Percentiles rank a stretch among this genome's conserved stretches.
Evolutionary conservation across 495 filamentous ascomycete species (phyloP).

Genomic region (Hyaloscypha finlandica): DNA sequence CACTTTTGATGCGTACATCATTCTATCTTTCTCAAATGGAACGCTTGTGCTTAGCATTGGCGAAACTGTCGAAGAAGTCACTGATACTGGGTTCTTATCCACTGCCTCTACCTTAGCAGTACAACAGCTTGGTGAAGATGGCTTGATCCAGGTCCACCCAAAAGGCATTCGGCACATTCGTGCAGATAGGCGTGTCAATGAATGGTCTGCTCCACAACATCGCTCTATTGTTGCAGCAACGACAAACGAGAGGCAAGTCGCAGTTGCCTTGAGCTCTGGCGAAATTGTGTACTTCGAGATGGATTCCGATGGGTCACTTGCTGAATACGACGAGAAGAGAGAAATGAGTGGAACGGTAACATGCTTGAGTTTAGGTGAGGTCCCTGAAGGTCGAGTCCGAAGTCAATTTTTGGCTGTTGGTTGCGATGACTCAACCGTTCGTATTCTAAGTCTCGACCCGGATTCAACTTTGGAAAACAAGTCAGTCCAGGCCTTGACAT

Average conservation of each 20-base stretch:
- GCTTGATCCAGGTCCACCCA: conserved; percentile 91
- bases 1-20: conserved; percentile 78
- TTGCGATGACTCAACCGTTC: conserved; percentile 93
- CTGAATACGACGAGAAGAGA: conserved; percentile 93
- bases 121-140: conserved; percentile 91
- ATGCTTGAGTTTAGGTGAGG: conserved; percentile 87
- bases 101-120: conserved; percentile 87
- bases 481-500: conserved; percentile 89
- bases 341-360: conserved; percentile 97
- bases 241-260: conserved; percentile 91
- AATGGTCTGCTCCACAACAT: conserved; percentile 92
- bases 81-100: conserved; percentile 86
- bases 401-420: conserved; percentile 93
- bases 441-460: conserved; percentile 86
- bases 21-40: conserved; percentile 69
- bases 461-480: conserved; percentile 89
- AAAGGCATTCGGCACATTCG: conserved; percentile 90
- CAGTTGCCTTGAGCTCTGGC: conserved; percentile 88
- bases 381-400: conserved; percentile 82
- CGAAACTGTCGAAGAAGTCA: conserved; percentile 93
- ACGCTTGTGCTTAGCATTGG: conserved; percentile 90
- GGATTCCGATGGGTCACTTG: conserved; percentile 85
- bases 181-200: conserved; percentile 79
- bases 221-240: conserved; percentile 94
- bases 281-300: conserved; percentile 99